phyloP scores from a whole-genome alignment of 179 eudicot species.

The Beta macrorhiza region DNA sequence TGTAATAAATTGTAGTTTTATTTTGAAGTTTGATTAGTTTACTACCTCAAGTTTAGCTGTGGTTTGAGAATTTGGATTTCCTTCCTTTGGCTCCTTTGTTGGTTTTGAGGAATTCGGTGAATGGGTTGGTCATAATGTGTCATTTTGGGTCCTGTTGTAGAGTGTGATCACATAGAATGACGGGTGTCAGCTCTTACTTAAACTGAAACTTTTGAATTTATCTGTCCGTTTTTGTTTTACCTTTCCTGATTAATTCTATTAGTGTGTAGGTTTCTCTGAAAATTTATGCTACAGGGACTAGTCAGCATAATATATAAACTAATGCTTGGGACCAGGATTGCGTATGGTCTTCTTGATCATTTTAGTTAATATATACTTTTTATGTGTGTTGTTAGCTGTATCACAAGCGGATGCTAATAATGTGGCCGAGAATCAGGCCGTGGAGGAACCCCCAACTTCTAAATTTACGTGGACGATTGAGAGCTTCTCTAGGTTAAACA shows the following conservation, averaged over 20 bases:
- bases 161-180: background rate
- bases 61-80: constrained; percentile 3
- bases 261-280: background rate
- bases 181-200: background rate
- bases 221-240: background rate
- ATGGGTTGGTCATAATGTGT: background rate
- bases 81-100: background rate
- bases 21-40: background rate
- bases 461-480: constrained; percentile 82
- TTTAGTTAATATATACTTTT: background rate
- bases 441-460: constrained; percentile 69
- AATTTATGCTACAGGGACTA: background rate
- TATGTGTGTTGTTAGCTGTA: constrained; percentile 31
- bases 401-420: constrained; percentile 49
- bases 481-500: constrained; percentile 61
- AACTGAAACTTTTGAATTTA: background rate
- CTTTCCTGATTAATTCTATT: background rate
- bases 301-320: background rate
- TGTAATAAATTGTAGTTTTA: background rate
- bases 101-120: background rate
- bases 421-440: constrained; percentile 52
- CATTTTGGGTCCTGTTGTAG: background rate
- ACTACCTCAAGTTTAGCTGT: background rate
- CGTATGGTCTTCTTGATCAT: background rate
- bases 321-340: background rate